Base-by-base conservation (phyloP, 371 early-diverging fungal species). In the Saksenaea oblongispora region DNA sequence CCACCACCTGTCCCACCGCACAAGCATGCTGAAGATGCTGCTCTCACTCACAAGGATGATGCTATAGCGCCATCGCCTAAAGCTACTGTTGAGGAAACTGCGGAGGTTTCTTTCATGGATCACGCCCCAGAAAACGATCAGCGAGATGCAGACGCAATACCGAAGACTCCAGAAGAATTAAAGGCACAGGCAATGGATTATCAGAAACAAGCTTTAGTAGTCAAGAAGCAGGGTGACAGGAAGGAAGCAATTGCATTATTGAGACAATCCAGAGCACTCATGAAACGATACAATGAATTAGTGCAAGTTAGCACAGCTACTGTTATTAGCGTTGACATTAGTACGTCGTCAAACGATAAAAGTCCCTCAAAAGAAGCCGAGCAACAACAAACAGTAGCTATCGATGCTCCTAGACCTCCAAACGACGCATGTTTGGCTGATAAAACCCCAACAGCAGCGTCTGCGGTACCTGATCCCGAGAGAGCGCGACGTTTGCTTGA, bases 151-250 rank as follows among this genome's bases (percentile, higher is more conserved):
- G 51, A 22, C 5, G 22, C 24, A 17, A 18, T 1, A 10, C 18
- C 14, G 1, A 18, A n/a, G 9, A 69, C 71, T 56, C 63, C 66
- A 28, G 36, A 63, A 34, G 54, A 62, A 17, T 67, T 69, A 47
- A 66, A 73, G 47, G 37, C 64, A 42, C 71, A 73, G 28, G 71
- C 72, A 5, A 41, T 61, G 51, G 68, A 64, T 3, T 78, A 78
- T 24, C 79, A 81, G 42, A 67, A 70, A 51, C 28, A 67, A 37
- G 82, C 82, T 15, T 51, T 81, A n/a, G 60, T 65, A 18, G 82
- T 79, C 0, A 81, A 81, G 53, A 72, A 61, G 10, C 62, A 65
- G n/a, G 82, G 82, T 1, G 77, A 81, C 58, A 81, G 76, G 44
- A 72, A 72, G 26, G 69, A 64, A 47, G 79, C 82, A 0, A 62